Conservation (phyloP, 768 basidiomycete species). For the Termitomyces sp. region DNA sequence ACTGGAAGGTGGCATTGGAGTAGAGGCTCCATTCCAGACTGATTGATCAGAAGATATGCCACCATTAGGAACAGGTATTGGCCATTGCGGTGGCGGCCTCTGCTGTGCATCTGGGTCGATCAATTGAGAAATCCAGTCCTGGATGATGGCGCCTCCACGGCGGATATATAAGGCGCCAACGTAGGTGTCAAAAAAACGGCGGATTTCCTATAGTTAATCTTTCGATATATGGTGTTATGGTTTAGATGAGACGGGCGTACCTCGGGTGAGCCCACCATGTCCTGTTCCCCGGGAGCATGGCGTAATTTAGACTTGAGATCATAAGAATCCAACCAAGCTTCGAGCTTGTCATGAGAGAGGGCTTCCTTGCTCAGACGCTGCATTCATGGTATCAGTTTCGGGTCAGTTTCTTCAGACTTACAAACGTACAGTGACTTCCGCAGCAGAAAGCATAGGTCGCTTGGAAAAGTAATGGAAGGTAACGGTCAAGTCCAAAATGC, state of each 20-base stretch:
- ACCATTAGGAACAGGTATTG: conserved; percentile 9
- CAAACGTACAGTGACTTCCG: conserved; percentile 40
- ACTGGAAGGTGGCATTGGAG: conserved; percentile 23
- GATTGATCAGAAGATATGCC: conserved; percentile 2
- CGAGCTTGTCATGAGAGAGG: conserved; percentile 36
- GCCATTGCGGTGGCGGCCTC: background rate
- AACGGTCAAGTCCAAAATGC: conserved; percentile 48
- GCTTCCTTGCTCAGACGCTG: conserved; percentile 25
- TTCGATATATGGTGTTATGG: background rate
- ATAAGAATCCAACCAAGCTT: conserved; percentile 48
- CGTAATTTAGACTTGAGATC: conserved; percentile 52
- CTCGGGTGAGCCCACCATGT: conserved; percentile 31
- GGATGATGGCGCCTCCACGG: conserved; percentile 44
- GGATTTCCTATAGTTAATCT: conserved; percentile 42
- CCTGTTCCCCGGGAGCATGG: conserved; percentile 33
- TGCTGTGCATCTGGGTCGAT: conserved; percentile 40
- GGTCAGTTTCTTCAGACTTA: conserved; percentile 1
- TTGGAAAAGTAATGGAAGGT: conserved; percentile 46
- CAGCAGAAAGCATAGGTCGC: conserved; percentile 36
- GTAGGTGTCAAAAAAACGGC: conserved; percentile 54
- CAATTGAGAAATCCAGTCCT: conserved; percentile 56
- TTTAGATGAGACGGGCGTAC: background rate
- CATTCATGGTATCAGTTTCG: background rate
- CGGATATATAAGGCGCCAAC: conserved; percentile 65
- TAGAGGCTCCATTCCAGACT: conserved; percentile 14